Evolutionary conservation across 345 rosid genomes (phyloP).

Genomic region (Syzygium aromaticum): DNA sequence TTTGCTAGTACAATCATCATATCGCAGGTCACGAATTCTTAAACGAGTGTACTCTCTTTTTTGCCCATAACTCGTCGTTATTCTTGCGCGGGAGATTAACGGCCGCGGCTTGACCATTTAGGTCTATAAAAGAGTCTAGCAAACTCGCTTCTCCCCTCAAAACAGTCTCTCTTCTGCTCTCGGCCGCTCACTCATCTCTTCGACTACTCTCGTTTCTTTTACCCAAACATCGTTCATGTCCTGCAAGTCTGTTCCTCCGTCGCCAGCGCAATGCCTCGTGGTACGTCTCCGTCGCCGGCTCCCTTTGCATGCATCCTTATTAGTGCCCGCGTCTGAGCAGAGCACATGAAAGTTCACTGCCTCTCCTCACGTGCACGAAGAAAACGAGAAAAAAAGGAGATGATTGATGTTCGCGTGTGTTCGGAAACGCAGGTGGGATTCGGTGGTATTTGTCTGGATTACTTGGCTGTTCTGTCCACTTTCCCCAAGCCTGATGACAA

Average conservation of each 20-base stretch:
- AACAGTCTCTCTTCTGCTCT: background rate
- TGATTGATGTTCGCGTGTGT: background rate
- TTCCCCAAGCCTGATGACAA: slow-evolving; percentile 15
- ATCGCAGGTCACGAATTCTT: no score
- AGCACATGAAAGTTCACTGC: background rate
- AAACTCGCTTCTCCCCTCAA: background rate
- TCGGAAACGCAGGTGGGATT: slow-evolving; percentile 3
- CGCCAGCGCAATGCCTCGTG: background rate
- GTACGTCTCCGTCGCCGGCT: background rate
- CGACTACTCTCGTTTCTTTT: background rate
- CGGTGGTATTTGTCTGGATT: slow-evolving; percentile 9
- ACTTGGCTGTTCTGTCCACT: slow-evolving; percentile 1
- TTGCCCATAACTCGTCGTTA: no score
- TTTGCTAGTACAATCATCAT: no score
- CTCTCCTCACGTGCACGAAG: background rate
- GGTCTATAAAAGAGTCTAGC: no score
- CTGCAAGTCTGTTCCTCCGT: background rate
- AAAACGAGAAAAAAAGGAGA: fast-evolving
- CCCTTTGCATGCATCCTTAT: background rate
- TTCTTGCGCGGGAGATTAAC: no score
- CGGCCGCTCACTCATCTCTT: background rate
- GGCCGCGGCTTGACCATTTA: no score
- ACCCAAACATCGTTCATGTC: background rate
- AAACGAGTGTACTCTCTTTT: no score
- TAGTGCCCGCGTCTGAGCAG: background rate